Evolutionary conservation across 2,329 filamentous ascomycete species (phyloP).

Genomic region (Aureobasidium sp.): DNA sequence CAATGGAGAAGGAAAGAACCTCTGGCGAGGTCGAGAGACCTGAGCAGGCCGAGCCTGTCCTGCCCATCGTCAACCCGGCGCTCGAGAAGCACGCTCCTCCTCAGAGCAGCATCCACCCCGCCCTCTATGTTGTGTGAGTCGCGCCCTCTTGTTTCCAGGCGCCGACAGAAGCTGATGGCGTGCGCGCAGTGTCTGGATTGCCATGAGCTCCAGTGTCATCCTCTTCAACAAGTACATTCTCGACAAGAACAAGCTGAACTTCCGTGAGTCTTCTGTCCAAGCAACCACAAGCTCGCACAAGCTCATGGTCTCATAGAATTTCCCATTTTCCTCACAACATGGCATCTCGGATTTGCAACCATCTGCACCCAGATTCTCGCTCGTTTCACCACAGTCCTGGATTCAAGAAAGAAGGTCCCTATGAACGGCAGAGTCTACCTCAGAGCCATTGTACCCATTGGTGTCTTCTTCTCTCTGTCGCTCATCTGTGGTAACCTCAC

Average conservation of each 20-base stretch:
- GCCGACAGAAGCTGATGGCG: neutral
- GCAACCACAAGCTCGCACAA: slow-evolving; percentile 22
- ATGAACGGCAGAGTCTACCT: slow-evolving; percentile 94
- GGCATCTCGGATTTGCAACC: slow-evolving; percentile 88
- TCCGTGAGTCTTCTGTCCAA: slow-evolving; percentile 52
- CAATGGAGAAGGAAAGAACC: slow-evolving; percentile 71
- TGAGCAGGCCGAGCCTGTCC: slow-evolving; percentile 50
- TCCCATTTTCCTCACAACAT: slow-evolving; percentile 86
- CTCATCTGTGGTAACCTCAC: slow-evolving; percentile 95
- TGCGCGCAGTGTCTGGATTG: slow-evolving; percentile 70
- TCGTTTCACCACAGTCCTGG: slow-evolving; percentile 78
- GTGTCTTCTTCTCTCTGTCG: slow-evolving; percentile 89
- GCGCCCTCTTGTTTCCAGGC: neutral
- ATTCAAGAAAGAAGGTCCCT: slow-evolving; percentile 91
- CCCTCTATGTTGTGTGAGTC: slow-evolving; percentile 69
- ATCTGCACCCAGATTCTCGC: slow-evolving; percentile 91
- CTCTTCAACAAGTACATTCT: slow-evolving; percentile 99
- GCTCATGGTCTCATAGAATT: slow-evolving; percentile 25
- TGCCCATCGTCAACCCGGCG: slow-evolving; percentile 74
- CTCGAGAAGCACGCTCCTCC: slow-evolving; percentile 61
- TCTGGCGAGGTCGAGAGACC: slow-evolving; percentile 66
- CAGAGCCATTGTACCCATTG: slow-evolving; percentile 88
- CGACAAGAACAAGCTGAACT: slow-evolving; percentile 59
- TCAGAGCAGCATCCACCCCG: slow-evolving; percentile 62
- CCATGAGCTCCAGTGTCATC: slow-evolving; percentile 86